Conservation (phyloP, 768 basidiomycete genomes). For the Coprinellus aureogranulatus region DNA sequence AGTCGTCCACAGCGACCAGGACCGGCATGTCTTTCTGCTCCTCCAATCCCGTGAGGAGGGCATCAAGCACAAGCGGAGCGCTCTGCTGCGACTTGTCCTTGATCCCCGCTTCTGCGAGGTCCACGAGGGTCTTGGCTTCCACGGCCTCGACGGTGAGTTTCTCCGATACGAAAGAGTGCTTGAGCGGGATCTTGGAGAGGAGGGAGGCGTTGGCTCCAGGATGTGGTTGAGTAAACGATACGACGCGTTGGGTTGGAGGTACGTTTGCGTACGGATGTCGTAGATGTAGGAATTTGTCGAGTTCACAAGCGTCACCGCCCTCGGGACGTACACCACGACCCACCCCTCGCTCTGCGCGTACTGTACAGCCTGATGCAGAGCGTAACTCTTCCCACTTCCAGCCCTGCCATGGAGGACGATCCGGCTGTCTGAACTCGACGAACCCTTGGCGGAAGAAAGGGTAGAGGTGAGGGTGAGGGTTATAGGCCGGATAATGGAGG, state of each 20-base stretch:
- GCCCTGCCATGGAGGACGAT: slow-evolving; percentile 66
- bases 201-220: slow-evolving; percentile 54
- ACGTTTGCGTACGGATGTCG: slow-evolving; percentile 72
- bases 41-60: slow-evolving; percentile 60
- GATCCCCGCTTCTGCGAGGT: slow-evolving; percentile 49
- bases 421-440: slow-evolving; percentile 51
- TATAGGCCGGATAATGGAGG: too few relatives aligned
- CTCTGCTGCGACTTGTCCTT: slow-evolving; percentile 41
- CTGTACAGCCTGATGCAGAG: slow-evolving; percentile 74
- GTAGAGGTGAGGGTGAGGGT: too few relatives aligned
- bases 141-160: slow-evolving; percentile 44
- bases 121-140: slow-evolving; percentile 56
- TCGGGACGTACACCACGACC: slow-evolving; percentile 84
- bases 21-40: slow-evolving; percentile 72
- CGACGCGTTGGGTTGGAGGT: slow-evolving; percentile 66
- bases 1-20: slow-evolving; percentile 82
- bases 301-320: slow-evolving; percentile 54
- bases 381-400: slow-evolving; percentile 87
- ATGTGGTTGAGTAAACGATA: slow-evolving; percentile 64
- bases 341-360: slow-evolving; percentile 64
- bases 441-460: slow-evolving; percentile 57
- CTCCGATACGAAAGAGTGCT: slow-evolving; percentile 40
- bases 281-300: slow-evolving; percentile 72
- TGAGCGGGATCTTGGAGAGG: slow-evolving; percentile 42
- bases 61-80: slow-evolving; percentile 56